These are phyloP conservation scores for Cyphellophora europaea DNA, from an alignment of 2,329 filamentous ascomycete genomes.

Conservation along the genomic window DNA sequence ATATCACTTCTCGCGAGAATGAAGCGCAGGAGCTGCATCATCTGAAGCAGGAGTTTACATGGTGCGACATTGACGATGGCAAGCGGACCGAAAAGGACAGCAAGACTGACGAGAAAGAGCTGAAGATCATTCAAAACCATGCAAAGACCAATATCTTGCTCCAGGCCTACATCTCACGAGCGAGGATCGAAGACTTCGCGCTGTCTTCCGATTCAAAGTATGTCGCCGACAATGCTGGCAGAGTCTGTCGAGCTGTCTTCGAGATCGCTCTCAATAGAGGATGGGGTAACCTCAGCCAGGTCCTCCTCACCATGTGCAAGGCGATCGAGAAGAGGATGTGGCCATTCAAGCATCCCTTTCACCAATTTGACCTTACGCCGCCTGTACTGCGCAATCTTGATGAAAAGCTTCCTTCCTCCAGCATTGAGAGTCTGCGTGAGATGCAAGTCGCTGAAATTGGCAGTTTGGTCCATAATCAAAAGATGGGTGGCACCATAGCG, in stretches of 20 bases:
- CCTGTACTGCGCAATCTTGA: slow-evolving; percentile 78
- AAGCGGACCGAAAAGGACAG: slow-evolving; percentile 48
- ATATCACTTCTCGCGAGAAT: slow-evolving; percentile 83
- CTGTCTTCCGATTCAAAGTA: slow-evolving; percentile 87
- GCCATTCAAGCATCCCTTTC: slow-evolving; percentile 88
- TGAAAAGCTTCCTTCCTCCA: slow-evolving; percentile 61
- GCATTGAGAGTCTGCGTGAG: slow-evolving; percentile 76
- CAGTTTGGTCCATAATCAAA: slow-evolving; percentile 78
- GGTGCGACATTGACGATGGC: slow-evolving; percentile 67
- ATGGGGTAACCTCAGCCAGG: slow-evolving; percentile 92
- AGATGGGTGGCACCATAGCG: slow-evolving; percentile 72
- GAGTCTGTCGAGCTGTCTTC: slow-evolving; percentile 89
- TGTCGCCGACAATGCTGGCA: slow-evolving; percentile 86
- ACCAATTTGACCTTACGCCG: slow-evolving; percentile 85
- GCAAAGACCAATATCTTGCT: slow-evolving; percentile 93
- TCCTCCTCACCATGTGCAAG: slow-evolving; percentile 84
- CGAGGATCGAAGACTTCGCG: slow-evolving; percentile 85
- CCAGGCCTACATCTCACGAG: slow-evolving; percentile 86
- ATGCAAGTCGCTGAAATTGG: slow-evolving; percentile 93
- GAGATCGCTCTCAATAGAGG: slow-evolving; percentile 93
- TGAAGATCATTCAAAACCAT: slow-evolving; percentile 58
- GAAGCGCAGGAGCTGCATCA: slow-evolving; percentile 79
- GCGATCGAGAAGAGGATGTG: slow-evolving; percentile 95
- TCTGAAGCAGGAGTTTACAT: slow-evolving; percentile 60
- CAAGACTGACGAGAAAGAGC: slow-evolving; percentile 74